A percentile compares a stretch with the other conserved stretches of the same genome.
Evolutionary conservation across 2,329 filamentous ascomycete genomes (phyloP).

Genomic region (Teratosphaeria viscida): DNA sequence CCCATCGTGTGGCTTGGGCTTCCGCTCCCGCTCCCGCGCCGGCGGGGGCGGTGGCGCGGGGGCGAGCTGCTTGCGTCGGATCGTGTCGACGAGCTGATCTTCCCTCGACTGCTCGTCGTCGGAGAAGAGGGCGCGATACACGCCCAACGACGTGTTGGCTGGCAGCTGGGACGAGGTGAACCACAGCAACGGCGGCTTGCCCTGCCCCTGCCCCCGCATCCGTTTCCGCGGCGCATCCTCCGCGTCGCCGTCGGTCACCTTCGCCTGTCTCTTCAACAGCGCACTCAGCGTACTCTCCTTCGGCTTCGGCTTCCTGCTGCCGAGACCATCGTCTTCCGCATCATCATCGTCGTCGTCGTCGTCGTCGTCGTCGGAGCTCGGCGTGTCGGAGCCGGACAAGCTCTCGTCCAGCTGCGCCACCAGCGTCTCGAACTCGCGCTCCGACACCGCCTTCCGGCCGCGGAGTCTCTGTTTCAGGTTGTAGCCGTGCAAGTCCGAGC

Average conservation of each 20-base stretch:
- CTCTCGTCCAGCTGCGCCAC: constrained; percentile 82
- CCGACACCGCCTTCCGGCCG: constrained; percentile 59
- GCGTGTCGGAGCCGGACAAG: constrained; percentile 65
- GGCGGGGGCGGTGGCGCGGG: constrained; percentile 42
- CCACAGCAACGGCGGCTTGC: constrained; percentile 73
- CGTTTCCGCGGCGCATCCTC: constrained; percentile 39
- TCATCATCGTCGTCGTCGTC: constrained; percentile 64
- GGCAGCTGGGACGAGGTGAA: constrained; percentile 68
- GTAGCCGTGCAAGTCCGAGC: constrained; percentile 86
- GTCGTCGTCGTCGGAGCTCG: constrained; percentile 55
- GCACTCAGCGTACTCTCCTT: constrained; percentile 64
- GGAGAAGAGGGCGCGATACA: constrained; percentile 76
- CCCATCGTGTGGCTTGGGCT: constrained; percentile 15
- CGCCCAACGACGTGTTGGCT: constrained; percentile 66
- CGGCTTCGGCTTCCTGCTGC: constrained; percentile 26
- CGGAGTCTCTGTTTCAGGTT: constrained; percentile 88
- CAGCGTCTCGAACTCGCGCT: constrained; percentile 76
- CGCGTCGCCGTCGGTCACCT: constrained; percentile 48
- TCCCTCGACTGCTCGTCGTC: constrained; percentile 57
- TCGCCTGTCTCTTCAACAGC: constrained; percentile 74
- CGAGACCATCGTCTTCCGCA: constrained; percentile 36
- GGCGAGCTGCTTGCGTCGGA: constrained; percentile 65
- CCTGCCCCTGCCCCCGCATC: constrained; percentile 47
- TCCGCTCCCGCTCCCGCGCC: constrained; percentile 30
- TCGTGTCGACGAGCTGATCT: constrained; percentile 51